A percentile compares a stretch with the other conserved stretches of the same genome.
Evolutionary conservation across 352 stramenopile genomes (phyloP).

Genomic region (Phytophthora tubulina): DNA sequence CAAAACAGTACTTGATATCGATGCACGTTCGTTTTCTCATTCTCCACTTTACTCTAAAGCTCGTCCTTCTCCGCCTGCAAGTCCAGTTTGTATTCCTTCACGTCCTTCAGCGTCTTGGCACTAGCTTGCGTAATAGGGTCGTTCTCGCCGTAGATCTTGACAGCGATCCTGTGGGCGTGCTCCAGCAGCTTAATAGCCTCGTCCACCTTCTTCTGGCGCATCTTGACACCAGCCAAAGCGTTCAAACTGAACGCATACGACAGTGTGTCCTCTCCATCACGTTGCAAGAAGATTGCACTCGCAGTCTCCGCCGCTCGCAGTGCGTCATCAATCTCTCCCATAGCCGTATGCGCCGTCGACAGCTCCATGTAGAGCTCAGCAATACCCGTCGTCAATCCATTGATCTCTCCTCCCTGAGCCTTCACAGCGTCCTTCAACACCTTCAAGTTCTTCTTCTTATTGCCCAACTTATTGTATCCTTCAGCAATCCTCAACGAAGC

Average conservation of each 20-base stretch:
- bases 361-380: conserved; percentile 87
- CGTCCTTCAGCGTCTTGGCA: conserved; percentile 68
- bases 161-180: conserved; percentile 74
- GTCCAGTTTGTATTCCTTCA: conserved; percentile 65
- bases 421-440: conserved; percentile 66
- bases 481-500: conserved; percentile 73
- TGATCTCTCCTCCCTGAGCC: conserved; percentile 66
- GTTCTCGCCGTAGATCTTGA: conserved; percentile 64
- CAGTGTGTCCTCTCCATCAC: conserved; percentile 75
- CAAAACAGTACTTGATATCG: conserved; percentile 4
- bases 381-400: conserved; percentile 71
- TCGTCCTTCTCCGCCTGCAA: conserved; percentile 50
- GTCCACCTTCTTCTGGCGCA: conserved; percentile 67
- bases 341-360: conserved; percentile 54
- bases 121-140: conserved; percentile 75
- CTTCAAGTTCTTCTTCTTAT: conserved; percentile 62
- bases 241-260: conserved; percentile 86
- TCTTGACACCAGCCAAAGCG: conserved; percentile 78
- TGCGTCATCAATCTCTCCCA: conserved; percentile 56
- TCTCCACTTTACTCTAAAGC: conserved; percentile 35
- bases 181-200: conserved; percentile 71
- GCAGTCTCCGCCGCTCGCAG: conserved; percentile 49
- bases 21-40: neutral
- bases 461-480: conserved; percentile 72
- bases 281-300: conserved; percentile 62